Conservation (phyloP, 2,329 filamentous ascomycete genomes). For the Albifimbria verrucaria region DNA sequence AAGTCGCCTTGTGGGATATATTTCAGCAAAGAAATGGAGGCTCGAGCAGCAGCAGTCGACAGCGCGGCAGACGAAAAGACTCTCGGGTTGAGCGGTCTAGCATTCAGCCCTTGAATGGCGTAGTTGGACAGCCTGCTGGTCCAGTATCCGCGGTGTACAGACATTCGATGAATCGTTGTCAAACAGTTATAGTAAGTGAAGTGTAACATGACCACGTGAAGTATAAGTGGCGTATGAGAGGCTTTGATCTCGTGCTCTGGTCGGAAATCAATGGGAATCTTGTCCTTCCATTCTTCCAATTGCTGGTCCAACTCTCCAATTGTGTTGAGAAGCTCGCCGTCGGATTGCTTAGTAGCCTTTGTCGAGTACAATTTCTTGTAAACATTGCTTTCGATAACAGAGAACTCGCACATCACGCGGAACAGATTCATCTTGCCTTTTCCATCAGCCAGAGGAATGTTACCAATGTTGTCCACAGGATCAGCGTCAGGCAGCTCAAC, state of each 20-base stretch:
- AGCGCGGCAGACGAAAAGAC: slow-evolving; percentile 92
- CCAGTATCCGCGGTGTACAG: slow-evolving; percentile 97
- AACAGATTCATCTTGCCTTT: slow-evolving; percentile 95
- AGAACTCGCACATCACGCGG: slow-evolving; percentile 85
- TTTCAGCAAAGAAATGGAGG: slow-evolving; percentile 89
- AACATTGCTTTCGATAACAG: slow-evolving; percentile 87
- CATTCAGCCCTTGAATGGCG: slow-evolving; percentile 90
- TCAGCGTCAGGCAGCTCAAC: slow-evolving; percentile 91
- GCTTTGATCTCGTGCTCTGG: slow-evolving; percentile 95
- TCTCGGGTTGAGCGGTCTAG: slow-evolving; percentile 83
- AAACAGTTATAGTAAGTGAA: slow-evolving; percentile 98
- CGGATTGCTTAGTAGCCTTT: slow-evolving; percentile 84
- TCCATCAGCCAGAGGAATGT: slow-evolving; percentile 84
- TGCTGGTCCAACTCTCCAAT: slow-evolving; percentile 91
- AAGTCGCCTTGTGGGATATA: slow-evolving; percentile 96
- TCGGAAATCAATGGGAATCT: slow-evolving; percentile 92
- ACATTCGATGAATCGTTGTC: slow-evolving; percentile 98
- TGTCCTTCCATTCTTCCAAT: slow-evolving; percentile 93
- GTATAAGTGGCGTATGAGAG: slow-evolving; percentile 85
- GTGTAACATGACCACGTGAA: slow-evolving; percentile 91
- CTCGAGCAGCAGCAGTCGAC: slow-evolving; percentile 87
- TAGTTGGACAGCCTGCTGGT: slow-evolving; percentile 92
- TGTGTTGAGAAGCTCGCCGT: slow-evolving; percentile 89
- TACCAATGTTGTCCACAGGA: slow-evolving; percentile 88
- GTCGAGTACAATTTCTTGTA: slow-evolving; percentile 93